phyloP scores from a whole-genome alignment of 2,329 filamentous ascomycete genomes.

The Fusarium compactum region DNA sequence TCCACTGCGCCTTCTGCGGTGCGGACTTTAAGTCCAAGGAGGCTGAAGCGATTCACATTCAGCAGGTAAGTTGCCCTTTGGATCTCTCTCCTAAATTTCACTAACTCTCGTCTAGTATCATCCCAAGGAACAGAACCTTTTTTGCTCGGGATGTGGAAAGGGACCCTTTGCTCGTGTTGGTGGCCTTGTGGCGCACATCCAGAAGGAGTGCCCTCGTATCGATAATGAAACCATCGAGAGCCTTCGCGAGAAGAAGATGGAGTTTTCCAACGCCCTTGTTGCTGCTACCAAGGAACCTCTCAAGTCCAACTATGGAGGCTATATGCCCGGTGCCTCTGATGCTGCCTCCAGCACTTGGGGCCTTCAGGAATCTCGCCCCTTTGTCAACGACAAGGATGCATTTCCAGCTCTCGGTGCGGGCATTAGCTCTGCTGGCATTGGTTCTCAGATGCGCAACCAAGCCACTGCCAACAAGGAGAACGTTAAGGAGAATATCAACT shows the following conservation, averaged over 20 bases:
- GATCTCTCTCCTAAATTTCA: neutral
- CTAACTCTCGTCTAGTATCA: conserved; percentile 51
- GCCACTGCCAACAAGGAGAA: neutral
- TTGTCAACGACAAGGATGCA: conserved; percentile 19
- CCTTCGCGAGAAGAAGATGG: conserved; percentile 53
- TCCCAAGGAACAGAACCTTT: conserved; percentile 55
- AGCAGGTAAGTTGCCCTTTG: conserved; percentile 47
- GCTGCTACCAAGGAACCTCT: conserved; percentile 44
- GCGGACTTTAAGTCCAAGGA: conserved; percentile 51
- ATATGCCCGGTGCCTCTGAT: conserved; percentile 36
- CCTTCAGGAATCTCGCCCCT: conserved; percentile 1
- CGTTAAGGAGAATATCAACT: conserved; percentile 15
- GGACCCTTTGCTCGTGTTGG: conserved; percentile 54
- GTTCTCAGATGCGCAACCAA: neutral
- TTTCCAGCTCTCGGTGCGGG: conserved; percentile 31
- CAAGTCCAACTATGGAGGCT: conserved; percentile 47
- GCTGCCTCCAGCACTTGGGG: neutral
- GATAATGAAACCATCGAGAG: conserved; percentile 49
- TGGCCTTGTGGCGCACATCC: conserved; percentile 60
- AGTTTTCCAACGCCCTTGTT: conserved; percentile 51
- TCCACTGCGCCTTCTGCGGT: conserved; percentile 56
- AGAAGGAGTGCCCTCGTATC: conserved; percentile 57
- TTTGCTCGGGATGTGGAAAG: conserved; percentile 60
- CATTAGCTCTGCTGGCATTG: neutral
- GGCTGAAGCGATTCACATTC: conserved; percentile 52